Percentiles rank a stretch among this genome's conserved stretches.
Conservation (phyloP, 2,329 filamentous ascomycete species). For the Monosporascus sp. region DNA sequence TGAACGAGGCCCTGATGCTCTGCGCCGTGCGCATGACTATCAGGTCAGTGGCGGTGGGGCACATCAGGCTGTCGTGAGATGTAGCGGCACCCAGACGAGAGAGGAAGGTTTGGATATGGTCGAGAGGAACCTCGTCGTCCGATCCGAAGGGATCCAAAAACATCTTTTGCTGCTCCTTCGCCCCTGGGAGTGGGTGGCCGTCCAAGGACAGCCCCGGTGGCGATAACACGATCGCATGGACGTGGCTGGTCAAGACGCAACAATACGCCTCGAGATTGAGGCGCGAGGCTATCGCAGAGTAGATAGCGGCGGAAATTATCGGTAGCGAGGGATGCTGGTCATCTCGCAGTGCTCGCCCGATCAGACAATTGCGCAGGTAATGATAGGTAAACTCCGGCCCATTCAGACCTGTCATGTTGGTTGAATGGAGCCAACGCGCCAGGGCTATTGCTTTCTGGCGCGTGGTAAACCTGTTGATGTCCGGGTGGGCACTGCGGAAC, state of each 20-base stretch:
- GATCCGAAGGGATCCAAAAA: conserved; percentile 79
- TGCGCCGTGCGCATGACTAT: conserved; percentile 71
- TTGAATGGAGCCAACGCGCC: conserved; percentile 61
- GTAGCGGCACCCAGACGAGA: conserved; percentile 40
- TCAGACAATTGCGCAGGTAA: conserved; percentile 78
- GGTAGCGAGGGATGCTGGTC: conserved; percentile 74
- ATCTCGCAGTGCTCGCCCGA: conserved; percentile 73
- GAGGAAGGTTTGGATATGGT: conserved; percentile 56
- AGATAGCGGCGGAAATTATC: conserved; percentile 82
- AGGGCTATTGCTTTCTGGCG: conserved; percentile 64
- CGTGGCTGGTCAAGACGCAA: conserved; percentile 78
- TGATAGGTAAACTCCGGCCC: conserved; percentile 64
- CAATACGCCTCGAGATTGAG: conserved; percentile 72
- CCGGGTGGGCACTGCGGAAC: conserved; percentile 48
- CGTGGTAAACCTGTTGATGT: conserved; percentile 52
- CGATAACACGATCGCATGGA: conserved; percentile 72
- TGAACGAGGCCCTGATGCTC: conserved; percentile 75
- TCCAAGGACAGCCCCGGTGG: conserved; percentile 57
- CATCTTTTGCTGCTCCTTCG: conserved; percentile 51
- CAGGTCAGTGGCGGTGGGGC: conserved; percentile 57
- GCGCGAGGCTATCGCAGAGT: conserved; percentile 69
- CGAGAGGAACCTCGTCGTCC: conserved; percentile 58
- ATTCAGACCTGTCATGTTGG: conserved; percentile 67
- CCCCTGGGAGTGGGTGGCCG: conserved; percentile 32
- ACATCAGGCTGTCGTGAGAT: conserved; percentile 48